Evolutionary conservation across 2,329 filamentous ascomycete species (phyloP).

Genomic region (Periconia digitata): DNA sequence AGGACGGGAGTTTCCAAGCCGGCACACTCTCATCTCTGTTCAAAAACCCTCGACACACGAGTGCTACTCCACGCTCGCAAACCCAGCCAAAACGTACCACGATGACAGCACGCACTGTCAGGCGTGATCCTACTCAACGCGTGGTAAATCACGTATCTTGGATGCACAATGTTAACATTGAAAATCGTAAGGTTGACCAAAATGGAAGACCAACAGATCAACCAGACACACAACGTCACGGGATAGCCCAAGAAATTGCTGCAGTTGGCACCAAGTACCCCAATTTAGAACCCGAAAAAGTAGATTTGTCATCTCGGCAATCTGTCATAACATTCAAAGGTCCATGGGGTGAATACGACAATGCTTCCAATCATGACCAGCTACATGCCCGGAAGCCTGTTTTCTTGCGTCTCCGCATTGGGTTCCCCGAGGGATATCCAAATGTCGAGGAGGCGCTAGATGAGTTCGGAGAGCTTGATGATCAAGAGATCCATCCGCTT

Average conservation of each 20-base stretch:
- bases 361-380: constrained; percentile 16
- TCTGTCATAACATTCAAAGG: constrained; percentile 61
- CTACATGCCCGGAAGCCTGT: constrained; percentile 48
- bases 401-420: constrained; percentile 60
- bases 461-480: constrained; percentile 51
- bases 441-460: constrained; percentile 42
- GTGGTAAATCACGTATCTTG: constrained; percentile 63
- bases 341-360: constrained; percentile 58
- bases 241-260: constrained; percentile 62
- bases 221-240: constrained; percentile 23
- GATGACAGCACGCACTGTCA: constrained; percentile 54
- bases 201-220: constrained; percentile 20
- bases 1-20: constrained; percentile 16
- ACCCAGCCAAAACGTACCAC: constrained; percentile 34
- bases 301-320: constrained; percentile 57
- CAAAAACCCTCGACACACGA: constrained; percentile 19
- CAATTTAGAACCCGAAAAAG: constrained; percentile 61
- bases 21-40: constrained; percentile 31
- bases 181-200: constrained; percentile 39
- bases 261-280: constrained; percentile 62
- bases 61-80: constrained; percentile 1
- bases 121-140: constrained; percentile 49
- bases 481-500: constrained; percentile 48
- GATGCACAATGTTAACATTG: constrained; percentile 67
- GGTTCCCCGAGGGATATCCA: constrained; percentile 61